phyloP scores from a whole-genome alignment of 495 filamentous ascomycete genomes.

The Penicillium antarcticum region DNA sequence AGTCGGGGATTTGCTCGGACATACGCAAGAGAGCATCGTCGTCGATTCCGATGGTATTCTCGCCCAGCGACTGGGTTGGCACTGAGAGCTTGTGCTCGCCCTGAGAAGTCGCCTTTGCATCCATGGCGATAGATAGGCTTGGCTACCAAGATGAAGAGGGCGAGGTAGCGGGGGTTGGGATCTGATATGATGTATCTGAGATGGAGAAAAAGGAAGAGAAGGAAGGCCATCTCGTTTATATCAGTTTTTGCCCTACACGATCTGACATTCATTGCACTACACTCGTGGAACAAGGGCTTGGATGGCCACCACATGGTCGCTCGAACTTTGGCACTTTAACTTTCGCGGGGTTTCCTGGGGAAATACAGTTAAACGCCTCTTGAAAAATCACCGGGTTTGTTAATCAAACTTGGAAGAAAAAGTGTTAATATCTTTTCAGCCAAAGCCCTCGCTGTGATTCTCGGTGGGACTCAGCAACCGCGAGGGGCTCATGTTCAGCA shows the following conservation, averaged over 20 bases:
- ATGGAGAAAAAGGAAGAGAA: background rate
- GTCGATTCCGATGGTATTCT: slow-evolving; percentile 13
- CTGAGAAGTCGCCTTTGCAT: slow-evolving; percentile 3
- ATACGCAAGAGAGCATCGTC: slow-evolving; percentile 11
- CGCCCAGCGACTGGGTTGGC: slow-evolving; percentile 4
- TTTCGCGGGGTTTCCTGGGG: slow-evolving; percentile 3
- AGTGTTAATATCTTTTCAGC: background rate
- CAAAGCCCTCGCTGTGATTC: background rate
- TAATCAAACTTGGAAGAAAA: background rate
- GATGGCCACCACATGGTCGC: slow-evolving; percentile 2
- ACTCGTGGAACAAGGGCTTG: background rate
- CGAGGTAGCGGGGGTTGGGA: too few relatives aligned
- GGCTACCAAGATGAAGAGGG: too few relatives aligned
- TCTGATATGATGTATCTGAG: background rate
- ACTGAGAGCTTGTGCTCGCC: slow-evolving; percentile 8
- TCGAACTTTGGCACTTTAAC: background rate
- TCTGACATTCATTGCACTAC: background rate
- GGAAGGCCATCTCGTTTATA: slow-evolving; percentile 1
- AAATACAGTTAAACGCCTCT: background rate
- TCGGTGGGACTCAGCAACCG: slow-evolving; percentile 5
- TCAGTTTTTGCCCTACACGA: background rate
- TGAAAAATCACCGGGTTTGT: background rate
- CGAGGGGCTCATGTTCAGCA: background rate
- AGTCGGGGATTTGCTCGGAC: slow-evolving; percentile 15
- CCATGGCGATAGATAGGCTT: too few relatives aligned